phyloP scores from a whole-genome alignment of 2,329 filamentous ascomycete genomes.

The Microascus cirrosus region DNA sequence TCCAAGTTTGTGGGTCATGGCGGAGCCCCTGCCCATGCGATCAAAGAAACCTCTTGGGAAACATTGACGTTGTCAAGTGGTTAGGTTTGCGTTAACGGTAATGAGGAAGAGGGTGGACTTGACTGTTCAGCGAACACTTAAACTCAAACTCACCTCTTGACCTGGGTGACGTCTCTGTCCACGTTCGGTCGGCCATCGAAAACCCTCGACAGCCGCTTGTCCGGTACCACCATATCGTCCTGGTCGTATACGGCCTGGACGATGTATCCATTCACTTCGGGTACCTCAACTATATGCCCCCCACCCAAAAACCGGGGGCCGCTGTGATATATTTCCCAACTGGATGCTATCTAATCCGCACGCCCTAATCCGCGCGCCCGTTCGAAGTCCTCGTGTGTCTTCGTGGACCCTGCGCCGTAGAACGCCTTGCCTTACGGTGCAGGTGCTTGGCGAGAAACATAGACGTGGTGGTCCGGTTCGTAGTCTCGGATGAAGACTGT shows the following conservation, averaged over 20 bases:
- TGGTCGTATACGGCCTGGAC: neutral
- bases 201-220: neutral
- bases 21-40: neutral
- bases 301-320: neutral
- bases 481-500: slow-evolving; percentile 36
- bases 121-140: no score
- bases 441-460: slow-evolving; percentile 23
- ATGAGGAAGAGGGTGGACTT: no score
- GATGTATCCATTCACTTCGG: neutral
- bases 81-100: no score
- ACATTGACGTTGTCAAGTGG: no score
- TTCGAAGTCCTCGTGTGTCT: neutral
- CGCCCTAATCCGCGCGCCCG: neutral
- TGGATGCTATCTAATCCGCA: neutral
- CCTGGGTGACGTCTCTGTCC: neutral
- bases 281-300: neutral
- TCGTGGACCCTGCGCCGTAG: neutral
- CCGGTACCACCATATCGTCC: neutral
- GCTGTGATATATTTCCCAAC: neutral
- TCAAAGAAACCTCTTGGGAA: neutral
- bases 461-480: slow-evolving; percentile 35
- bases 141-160: slow-evolving; percentile 18
- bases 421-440: slow-evolving; percentile 8
- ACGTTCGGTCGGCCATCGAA: neutral
- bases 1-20: slow-evolving; percentile 14